Evolutionary conservation across 805 yeast species (phyloP).

Genomic region (Saccharomyces jurei): DNA sequence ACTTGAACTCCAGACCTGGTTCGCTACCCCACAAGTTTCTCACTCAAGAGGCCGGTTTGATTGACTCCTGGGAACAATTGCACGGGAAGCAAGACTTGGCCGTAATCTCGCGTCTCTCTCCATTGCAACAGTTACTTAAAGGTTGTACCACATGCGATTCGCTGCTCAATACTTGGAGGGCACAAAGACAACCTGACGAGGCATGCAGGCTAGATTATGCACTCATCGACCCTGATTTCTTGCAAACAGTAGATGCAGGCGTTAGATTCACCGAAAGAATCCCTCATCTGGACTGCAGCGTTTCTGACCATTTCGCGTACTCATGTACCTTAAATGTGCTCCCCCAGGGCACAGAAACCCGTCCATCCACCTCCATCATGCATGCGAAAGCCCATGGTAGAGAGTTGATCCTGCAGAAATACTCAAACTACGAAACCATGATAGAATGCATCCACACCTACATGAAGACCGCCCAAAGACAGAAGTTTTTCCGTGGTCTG

Average conservation of each 20-base stretch:
- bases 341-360: conserved; percentile 8
- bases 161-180: conserved; percentile 77
- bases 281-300: conserved; percentile 56
- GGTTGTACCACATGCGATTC: conserved; percentile 94
- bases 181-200: conserved; percentile 41
- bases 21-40: conserved; percentile 73
- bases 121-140: conserved; percentile 51
- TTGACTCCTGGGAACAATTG: conserved; percentile 74
- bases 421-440: conserved; percentile 41
- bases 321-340: conserved; percentile 35
- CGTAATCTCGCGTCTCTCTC: conserved; percentile 39
- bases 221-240: conserved; percentile 50
- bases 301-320: conserved; percentile 91
- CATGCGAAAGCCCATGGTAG: neutral
- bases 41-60: conserved; percentile 56
- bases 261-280: conserved; percentile 69
- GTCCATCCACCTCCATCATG: conserved; percentile 1
- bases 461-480: conserved; percentile 46
- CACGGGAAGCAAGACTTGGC: conserved; percentile 42
- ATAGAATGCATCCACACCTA: conserved; percentile 40
- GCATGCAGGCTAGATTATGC: conserved; percentile 92
- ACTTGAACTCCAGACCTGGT: conserved; percentile 82
- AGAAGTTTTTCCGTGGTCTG: conserved; percentile 52
- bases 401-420: conserved; percentile 10
- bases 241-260: conserved; percentile 51